Conservation (phyloP, 345 rosid genomes). For the Lepidium sativum region DNA sequence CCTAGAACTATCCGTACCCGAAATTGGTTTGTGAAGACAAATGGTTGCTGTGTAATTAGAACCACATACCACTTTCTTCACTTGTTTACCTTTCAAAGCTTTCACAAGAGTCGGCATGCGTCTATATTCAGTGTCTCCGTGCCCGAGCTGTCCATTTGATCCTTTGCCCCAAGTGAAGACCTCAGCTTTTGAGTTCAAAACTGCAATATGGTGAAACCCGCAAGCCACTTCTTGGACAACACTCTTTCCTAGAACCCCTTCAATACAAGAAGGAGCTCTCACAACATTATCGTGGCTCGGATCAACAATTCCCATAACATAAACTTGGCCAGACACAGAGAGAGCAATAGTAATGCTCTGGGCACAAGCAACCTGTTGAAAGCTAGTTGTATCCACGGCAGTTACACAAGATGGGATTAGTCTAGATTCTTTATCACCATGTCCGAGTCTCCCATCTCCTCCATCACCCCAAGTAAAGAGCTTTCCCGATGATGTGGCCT, state of each 20-base stretch:
- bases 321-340: slow-evolving; percentile 41
- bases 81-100: slow-evolving; percentile 52
- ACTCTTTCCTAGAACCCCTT: slow-evolving; percentile 34
- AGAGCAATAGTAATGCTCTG: slow-evolving; percentile 50
- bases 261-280: slow-evolving; percentile 42
- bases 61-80: slow-evolving; percentile 49
- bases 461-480: slow-evolving; percentile 72
- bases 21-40: slow-evolving; percentile 45
- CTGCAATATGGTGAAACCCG: slow-evolving; percentile 54
- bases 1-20: slow-evolving; percentile 38
- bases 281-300: slow-evolving; percentile 39
- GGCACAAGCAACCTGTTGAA: slow-evolving; percentile 56
- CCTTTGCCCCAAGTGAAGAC: slow-evolving; percentile 70
- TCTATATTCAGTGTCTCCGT: slow-evolving; percentile 40
- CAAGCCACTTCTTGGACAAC: slow-evolving; percentile 51
- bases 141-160: slow-evolving; percentile 58
- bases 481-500: slow-evolving; percentile 30
- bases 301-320: slow-evolving; percentile 45
- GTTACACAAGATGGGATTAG: slow-evolving; percentile 42
- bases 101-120: slow-evolving; percentile 43
- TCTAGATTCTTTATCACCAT: slow-evolving; percentile 44
- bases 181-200: slow-evolving; percentile 47
- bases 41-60: slow-evolving; percentile 50
- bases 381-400: slow-evolving; percentile 36
- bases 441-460: slow-evolving; percentile 55